phyloP scores from a whole-genome alignment of 2,329 filamentous ascomycete species.

The Diaporthe nobilis region DNA sequence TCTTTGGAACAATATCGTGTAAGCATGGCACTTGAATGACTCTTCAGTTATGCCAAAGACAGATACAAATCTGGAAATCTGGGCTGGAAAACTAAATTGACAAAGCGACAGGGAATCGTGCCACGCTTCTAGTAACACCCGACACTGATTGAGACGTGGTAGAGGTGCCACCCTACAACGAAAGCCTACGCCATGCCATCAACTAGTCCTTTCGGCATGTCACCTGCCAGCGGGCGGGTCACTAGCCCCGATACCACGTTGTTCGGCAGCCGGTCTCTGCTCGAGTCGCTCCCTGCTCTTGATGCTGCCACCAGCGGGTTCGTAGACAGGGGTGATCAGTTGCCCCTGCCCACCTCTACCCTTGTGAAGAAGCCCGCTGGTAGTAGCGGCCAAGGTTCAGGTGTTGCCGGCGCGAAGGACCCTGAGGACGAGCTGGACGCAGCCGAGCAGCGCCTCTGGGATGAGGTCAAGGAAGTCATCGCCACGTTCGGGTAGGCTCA shows the following conservation, averaged over 20 bases:
- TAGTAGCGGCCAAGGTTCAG: background rate
- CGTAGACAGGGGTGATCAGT: background rate
- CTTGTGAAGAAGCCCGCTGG: background rate
- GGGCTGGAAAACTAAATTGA: too few species aligned
- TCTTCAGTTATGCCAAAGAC: too few species aligned
- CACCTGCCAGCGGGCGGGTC: background rate
- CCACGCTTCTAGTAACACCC: background rate
- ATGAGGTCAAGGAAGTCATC: background rate
- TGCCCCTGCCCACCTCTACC: background rate
- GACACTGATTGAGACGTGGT: background rate
- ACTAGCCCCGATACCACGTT: too few species aligned
- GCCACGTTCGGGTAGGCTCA: background rate
- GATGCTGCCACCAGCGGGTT: too few species aligned
- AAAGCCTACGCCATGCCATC: background rate
- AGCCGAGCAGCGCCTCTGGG: background rate
- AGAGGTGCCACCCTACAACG: background rate
- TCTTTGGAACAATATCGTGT: too few species aligned
- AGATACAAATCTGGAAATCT: too few species aligned
- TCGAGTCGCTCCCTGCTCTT: background rate
- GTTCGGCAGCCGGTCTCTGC: background rate
- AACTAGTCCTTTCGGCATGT: background rate
- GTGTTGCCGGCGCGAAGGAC: rapidly evolving
- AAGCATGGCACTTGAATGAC: too few species aligned
- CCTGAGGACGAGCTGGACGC: background rate
- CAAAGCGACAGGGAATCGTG: too few species aligned